Percentiles rank a stretch among this genome's conserved stretches.
phyloP scores from a whole-genome alignment of 129 eudicot species.

The Logfia minima region DNA sequence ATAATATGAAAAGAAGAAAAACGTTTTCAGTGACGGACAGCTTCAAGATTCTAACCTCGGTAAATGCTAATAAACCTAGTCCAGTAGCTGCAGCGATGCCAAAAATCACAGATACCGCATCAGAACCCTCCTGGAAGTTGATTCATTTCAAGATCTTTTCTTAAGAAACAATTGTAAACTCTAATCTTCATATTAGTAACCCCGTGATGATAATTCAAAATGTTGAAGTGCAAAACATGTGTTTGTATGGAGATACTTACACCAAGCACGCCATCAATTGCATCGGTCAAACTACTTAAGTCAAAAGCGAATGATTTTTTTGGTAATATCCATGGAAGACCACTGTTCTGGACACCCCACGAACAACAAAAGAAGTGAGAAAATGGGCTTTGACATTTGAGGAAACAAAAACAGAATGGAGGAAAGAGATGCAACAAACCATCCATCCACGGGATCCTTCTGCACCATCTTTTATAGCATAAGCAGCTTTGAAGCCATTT shows the following conservation, averaged over 20 bases:
- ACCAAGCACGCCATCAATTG: slow-evolving; percentile 54
- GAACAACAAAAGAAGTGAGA: slow-evolving; percentile 16
- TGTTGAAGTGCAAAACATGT: background rate
- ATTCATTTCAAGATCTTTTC: slow-evolving; percentile 16
- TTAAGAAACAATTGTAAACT: background rate
- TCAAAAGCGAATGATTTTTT: slow-evolving; percentile 69
- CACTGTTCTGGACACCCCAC: slow-evolving; percentile 72
- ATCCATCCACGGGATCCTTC: slow-evolving; percentile 96
- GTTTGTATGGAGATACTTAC: slow-evolving; percentile 44
- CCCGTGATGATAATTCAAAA: background rate
- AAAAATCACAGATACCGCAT: slow-evolving; percentile 51
- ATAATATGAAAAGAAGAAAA: slow-evolving; percentile 1
- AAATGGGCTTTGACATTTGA: background rate
- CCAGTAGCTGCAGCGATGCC: slow-evolving; percentile 86
- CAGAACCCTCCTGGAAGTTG: slow-evolving; percentile 66
- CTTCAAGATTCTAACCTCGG: slow-evolving; percentile 58
- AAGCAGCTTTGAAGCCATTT: slow-evolving; percentile 96
- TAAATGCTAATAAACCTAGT: slow-evolving; percentile 69
- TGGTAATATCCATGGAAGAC: slow-evolving; percentile 93
- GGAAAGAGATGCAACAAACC: slow-evolving; percentile 47
- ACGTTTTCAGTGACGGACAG: background rate
- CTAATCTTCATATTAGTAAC: background rate
- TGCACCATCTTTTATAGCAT: slow-evolving; percentile 96
- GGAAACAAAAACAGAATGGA: slow-evolving; percentile 3
- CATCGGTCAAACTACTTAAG: slow-evolving; percentile 59